Conservation (phyloP, 31 red algal genomes). For the Porphyra umbilicalis region DNA sequence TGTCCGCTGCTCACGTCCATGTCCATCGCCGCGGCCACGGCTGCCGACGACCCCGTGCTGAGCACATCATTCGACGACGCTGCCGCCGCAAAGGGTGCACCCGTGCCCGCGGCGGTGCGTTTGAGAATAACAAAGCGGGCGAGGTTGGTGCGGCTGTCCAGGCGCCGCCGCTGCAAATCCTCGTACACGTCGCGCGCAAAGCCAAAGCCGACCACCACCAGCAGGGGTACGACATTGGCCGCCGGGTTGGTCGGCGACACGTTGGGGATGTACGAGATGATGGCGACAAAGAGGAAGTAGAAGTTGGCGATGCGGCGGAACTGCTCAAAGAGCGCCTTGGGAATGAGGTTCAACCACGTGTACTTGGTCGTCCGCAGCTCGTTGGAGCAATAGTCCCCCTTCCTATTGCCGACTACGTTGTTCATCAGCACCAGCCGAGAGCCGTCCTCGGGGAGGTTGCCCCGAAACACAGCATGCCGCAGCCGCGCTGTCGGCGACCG, state of each 20-base stretch:
- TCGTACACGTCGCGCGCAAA: constrained; percentile 77
- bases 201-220: constrained; percentile 73
- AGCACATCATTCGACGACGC: not conserved
- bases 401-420: constrained; percentile 26
- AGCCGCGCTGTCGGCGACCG: not conserved
- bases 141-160: constrained; percentile 57
- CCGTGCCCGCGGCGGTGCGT: not conserved
- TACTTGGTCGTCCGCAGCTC: constrained; percentile 85
- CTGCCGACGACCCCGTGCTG: not conserved
- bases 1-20: not conserved
- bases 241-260: constrained; percentile 54
- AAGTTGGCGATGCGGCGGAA: constrained; percentile 74
- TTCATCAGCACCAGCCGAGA: constrained; percentile 43
- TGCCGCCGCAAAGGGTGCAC: not conserved
- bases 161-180: constrained; percentile 40
- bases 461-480: not conserved
- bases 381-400: constrained; percentile 48
- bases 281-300: constrained; percentile 76
- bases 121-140: not conserved
- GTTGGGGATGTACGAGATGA: constrained; percentile 74
- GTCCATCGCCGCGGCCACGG: constrained; percentile 10
- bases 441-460: constrained; percentile 8
- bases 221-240: constrained; percentile 49
- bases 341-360: constrained; percentile 73
- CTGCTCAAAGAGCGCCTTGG: constrained; percentile 89